Evolutionary conservation across 202 grass and related monocot species (phyloP), one percentile per base, ranked within the genome.

Genomic region (Zoysia matrella): DNA sequence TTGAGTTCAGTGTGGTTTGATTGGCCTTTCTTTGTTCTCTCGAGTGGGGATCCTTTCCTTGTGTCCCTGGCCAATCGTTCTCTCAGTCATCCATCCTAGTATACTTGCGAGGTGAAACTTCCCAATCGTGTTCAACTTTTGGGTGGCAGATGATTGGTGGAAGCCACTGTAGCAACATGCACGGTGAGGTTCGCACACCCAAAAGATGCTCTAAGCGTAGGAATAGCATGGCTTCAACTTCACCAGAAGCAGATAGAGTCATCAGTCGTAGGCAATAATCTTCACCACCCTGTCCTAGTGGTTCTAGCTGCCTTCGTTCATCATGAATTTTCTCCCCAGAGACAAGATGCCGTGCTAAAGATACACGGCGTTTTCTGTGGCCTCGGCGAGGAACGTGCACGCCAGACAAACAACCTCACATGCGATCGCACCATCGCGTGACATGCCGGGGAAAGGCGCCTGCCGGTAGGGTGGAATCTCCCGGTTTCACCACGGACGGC

Each of bases 321-420:
- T 47, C 45, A 7, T 67, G 76, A 71, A 2, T 36, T 45, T 47
- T 74, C 70, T 57, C 4, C 8, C 45, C 12, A 15, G 45, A 75
- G 71, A 86, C 47, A 75, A 63, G 43, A 5, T 46, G 36, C 51
- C 69, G 67, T 66, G 79, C 67, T 57, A 47, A 72, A 64, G 80
- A 84, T 56, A 40, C 60, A 63, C 52, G 82, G 10, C 71, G 8
- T 4, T 50, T 76, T 42, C 49, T 43, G 71, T 47, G 77, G 49
- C 58, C 43, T 84, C 16, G 36, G 47, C 49, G 14, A 48, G 56
- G 65, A 85, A 89, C 72, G 73, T 85, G 87, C 78, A 4, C 2
- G 39, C 67, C 87, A 12, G 87, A 89, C 87, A 82, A 89, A 72
- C 10, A 42, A 53, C 66, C 52, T 39, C 87, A 85, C 76, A 89